phyloP scores from a whole-genome alignment of 2,329 filamentous ascomycete genomes.

The Penicillium sp. region DNA sequence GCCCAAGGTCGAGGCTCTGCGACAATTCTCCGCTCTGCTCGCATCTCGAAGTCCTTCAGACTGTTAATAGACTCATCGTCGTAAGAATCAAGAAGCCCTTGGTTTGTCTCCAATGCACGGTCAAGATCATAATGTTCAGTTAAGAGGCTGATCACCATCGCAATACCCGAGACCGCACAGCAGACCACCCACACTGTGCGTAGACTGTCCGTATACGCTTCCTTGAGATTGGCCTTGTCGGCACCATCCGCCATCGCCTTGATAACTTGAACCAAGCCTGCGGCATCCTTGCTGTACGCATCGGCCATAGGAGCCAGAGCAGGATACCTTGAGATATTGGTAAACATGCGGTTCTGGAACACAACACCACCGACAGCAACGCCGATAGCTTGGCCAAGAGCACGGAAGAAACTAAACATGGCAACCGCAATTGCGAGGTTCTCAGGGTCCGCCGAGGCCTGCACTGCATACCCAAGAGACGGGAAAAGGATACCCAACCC shows the following conservation, averaged over 20 bases:
- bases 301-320: constrained; percentile 42
- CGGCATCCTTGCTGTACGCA: constrained; percentile 50
- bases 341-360: constrained; percentile 58
- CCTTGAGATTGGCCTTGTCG: constrained; percentile 40
- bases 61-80: constrained; percentile 1
- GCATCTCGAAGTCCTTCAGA: constrained; percentile 16
- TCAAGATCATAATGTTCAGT: constrained; percentile 45
- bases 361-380: constrained; percentile 60
- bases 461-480: constrained; percentile 54
- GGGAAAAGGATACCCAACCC: constrained; percentile 60
- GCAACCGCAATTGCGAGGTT: constrained; percentile 55
- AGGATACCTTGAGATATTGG: constrained; percentile 43
- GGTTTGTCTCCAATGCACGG: constrained; percentile 28
- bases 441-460: constrained; percentile 50
- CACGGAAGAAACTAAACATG: constrained; percentile 59
- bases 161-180: constrained; percentile 45
- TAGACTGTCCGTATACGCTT: constrained; percentile 48
- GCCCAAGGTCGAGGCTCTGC: constrained; percentile 11
- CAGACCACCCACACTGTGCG: constrained; percentile 51
- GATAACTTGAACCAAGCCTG: constrained; percentile 52
- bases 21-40: neutral
- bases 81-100: constrained; percentile 15
- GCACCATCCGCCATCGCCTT: constrained; percentile 43
- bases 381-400: constrained; percentile 57
- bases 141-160: constrained; percentile 45